Conservation (phyloP, 1,284 basidiomycete genomes). For the Cutaneotrichosporon dermatis region DNA sequence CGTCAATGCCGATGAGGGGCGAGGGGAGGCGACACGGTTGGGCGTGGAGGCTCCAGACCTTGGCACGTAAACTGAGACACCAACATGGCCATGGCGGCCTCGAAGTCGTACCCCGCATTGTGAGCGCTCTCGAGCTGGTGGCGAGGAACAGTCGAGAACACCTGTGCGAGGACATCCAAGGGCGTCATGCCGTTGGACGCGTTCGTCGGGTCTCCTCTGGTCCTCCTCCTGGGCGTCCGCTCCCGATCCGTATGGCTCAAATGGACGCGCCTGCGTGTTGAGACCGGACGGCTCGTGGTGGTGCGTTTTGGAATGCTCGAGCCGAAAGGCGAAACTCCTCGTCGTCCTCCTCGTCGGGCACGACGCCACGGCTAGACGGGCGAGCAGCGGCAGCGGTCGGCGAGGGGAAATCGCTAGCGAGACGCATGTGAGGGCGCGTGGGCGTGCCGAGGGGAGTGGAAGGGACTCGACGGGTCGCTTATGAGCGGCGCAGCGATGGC, state of each 20-base stretch:
- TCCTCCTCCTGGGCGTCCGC: constrained; percentile 38
- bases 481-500: constrained; percentile 82
- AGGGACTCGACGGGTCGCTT: constrained; percentile 61
- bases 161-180: constrained; percentile 87
- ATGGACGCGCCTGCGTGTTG: constrained; percentile 19
- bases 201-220: constrained; percentile 43
- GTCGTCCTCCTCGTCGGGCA: constrained; percentile 49
- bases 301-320: constrained; percentile 34
- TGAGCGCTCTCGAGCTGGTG: constrained; percentile 90
- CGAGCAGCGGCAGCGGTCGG: constrained; percentile 22
- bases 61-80: constrained; percentile 59
- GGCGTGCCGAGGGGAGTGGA: constrained; percentile 50
- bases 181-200: constrained; percentile 81
- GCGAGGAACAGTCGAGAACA: constrained; percentile 82
- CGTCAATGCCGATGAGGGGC: constrained; percentile 34
- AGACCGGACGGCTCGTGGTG: constrained; percentile 22
- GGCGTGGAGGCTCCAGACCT: constrained; percentile 45
- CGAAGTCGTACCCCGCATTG: constrained; percentile 86
- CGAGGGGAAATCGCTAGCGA: constrained; percentile 39
- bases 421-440: constrained; percentile 29
- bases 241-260: constrained; percentile 3
- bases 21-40: constrained; percentile 35
- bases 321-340: constrained; percentile 58
- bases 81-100: constrained; percentile 86
- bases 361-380: constrained; percentile 26